phyloP scores from a whole-genome alignment of 768 basidiomycete genomes.

The Xerocomellus chrysenteron region DNA sequence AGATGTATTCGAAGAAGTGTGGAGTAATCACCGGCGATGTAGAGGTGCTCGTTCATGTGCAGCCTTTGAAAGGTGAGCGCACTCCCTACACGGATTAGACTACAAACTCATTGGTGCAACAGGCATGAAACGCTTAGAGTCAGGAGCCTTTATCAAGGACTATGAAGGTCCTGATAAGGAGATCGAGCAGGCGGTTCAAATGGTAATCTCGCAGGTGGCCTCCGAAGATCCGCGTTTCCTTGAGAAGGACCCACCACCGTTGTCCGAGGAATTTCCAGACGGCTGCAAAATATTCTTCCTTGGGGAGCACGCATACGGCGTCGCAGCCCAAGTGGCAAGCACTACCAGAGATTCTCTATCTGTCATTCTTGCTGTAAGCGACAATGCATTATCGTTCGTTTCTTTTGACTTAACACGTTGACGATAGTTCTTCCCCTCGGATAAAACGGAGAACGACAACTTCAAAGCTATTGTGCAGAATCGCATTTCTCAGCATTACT shows the following conservation, averaged over 20 bases:
- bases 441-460: constrained; percentile 72
- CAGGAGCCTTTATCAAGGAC: constrained; percentile 92
- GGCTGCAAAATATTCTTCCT: constrained; percentile 95
- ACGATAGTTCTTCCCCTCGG: constrained; percentile 80
- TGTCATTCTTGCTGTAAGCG: constrained; percentile 80
- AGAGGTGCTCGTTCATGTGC: constrained; percentile 82
- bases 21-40: constrained; percentile 84
- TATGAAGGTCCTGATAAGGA: constrained; percentile 85
- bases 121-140: constrained; percentile 90
- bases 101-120: background rate
- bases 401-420: constrained; percentile 1
- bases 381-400: background rate
- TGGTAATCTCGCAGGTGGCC: constrained; percentile 73
- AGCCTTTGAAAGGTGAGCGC: constrained; percentile 79
- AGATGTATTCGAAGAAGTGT: constrained; percentile 82
- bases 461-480: constrained; percentile 68
- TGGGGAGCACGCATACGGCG: constrained; percentile 93
- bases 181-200: constrained; percentile 82
- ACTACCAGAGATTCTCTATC: constrained; percentile 71
- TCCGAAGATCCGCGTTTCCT: constrained; percentile 88
- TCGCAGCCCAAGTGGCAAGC: constrained; percentile 82
- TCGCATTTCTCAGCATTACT: constrained; percentile 57
- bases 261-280: constrained; percentile 87
- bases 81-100: background rate
- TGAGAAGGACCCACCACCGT: constrained; percentile 77